Base-by-base conservation (phyloP, 495 filamentous ascomycete genomes). In the Penicillium canescens region DNA sequence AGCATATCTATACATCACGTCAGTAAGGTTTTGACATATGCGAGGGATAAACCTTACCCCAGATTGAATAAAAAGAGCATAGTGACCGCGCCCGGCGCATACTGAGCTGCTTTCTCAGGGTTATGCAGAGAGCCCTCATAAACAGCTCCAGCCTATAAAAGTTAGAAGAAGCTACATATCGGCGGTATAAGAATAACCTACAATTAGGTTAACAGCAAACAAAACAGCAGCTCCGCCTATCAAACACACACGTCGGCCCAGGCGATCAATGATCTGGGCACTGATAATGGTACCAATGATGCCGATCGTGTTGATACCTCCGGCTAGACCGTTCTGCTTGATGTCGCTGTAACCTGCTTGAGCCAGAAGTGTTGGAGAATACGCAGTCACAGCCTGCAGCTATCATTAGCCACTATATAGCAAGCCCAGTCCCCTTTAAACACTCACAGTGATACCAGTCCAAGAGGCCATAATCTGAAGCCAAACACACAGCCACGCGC, bases 31-130 rank as follows among this genome's bases (percentile, higher is more conserved):
- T 31, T 2, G 28, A 31, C 28, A 31, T 0, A 31, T 9, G 28
- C 28, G 8, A 31, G 28, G 8, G 28, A 9, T 7, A 31, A 31
- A 31, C 28, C 58, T 39, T 56, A 71, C 68, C 70, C 78, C 16
- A 80, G 61, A 20, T 79, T 80, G 51, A 81, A 82, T 16, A 81
- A 60, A 62, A 82, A 81, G 3, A 81, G 65, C 71, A 83, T 79
- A 4, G 75, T 64, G 4, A 79, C 68, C 3, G 80, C 79, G 1
- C 65, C 80, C 14, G 78, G 68, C 37, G 75, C 75, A 65, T 73
- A 68, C 44, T 68, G 53, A 12, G 61, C 21, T 4, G 67, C 67
- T 18, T 65, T 68, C 0, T 53, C 54, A 2, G 70, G 69, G 18
- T 66, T 58, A 11, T 64, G 59, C 8, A 60, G 42, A 1, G 74